A percentile compares a stretch with the other conserved stretches of the same genome.
Evolutionary conservation across 257 asterid genomes (phyloP).

Genomic region (Lycium barbarum): DNA sequence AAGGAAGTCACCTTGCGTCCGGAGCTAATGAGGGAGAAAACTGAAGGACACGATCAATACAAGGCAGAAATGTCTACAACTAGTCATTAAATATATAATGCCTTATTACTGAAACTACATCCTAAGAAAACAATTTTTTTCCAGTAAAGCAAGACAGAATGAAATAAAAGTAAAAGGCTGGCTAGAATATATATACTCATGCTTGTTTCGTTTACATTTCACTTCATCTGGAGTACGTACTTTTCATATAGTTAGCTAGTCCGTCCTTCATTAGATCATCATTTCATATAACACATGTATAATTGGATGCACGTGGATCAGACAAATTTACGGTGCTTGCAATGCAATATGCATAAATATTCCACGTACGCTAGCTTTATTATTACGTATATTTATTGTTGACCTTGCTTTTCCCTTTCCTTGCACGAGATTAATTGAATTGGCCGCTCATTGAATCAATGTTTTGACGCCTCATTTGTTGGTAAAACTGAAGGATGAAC

Average conservation of each 20-base stretch:
- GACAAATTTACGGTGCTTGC: background rate
- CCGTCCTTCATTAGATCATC: background rate
- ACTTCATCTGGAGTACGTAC: background rate
- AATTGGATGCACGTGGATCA: background rate
- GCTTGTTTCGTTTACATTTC: background rate
- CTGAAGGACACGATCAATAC: background rate
- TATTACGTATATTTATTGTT: background rate
- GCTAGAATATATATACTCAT: background rate
- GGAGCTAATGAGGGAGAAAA: background rate
- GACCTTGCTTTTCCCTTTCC: background rate
- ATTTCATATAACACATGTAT: background rate
- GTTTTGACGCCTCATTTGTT: conserved; percentile 53
- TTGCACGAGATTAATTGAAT: conserved; percentile 1
- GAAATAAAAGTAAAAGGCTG: background rate
- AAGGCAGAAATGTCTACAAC: background rate
- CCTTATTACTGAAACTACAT: background rate
- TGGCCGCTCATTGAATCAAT: conserved; percentile 23
- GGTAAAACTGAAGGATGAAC: conserved; percentile 68
- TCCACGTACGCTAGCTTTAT: background rate
- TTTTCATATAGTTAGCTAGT: background rate
- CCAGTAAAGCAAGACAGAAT: background rate
- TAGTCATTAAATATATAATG: background rate
- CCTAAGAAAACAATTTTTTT: background rate
- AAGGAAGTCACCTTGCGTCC: too few species aligned
- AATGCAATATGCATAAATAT: background rate